Conservation (phyloP, 202 grass and related monocot species). For the Eragrostis tef region DNA sequence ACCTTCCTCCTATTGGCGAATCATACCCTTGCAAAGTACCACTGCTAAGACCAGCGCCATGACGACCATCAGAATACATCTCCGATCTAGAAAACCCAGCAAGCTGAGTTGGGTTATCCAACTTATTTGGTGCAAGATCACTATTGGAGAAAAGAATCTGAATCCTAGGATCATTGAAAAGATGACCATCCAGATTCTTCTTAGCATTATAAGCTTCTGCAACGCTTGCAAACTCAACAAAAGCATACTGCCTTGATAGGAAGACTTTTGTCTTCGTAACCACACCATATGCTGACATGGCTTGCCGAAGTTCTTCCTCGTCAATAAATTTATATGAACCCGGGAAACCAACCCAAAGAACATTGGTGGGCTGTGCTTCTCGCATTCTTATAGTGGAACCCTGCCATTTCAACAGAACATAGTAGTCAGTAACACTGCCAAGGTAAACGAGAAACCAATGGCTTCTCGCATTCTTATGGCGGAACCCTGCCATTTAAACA, state of each 20-base stretch:
- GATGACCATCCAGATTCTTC: conserved; percentile 76
- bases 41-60: conserved; percentile 37
- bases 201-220: conserved; percentile 82
- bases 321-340: conserved; percentile 70
- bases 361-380: conserved; percentile 73
- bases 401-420: conserved; percentile 51
- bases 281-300: conserved; percentile 86
- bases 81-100: conserved; percentile 57
- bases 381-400: conserved; percentile 43
- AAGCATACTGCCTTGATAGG: conserved; percentile 74
- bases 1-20: conserved; percentile 45
- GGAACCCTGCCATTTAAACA: conserved; percentile 52
- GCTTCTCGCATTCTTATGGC: conserved; percentile 52
- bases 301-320: conserved; percentile 67
- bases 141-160: conserved; percentile 81
- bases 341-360: conserved; percentile 88
- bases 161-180: conserved; percentile 86
- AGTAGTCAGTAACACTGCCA: conserved; percentile 38
- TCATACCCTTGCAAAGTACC: conserved; percentile 56
- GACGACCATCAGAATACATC: conserved; percentile 53
- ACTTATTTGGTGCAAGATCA: conserved; percentile 51
- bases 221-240: conserved; percentile 80
- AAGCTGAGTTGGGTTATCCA: conserved; percentile 46
- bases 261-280: conserved; percentile 76
- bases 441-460: neutral